Percentiles rank a stretch among this genome's conserved stretches.
These are phyloP conservation scores for Carex sylvatica DNA, from an alignment of 202 grass and related monocot species.

Conservation along the genomic window DNA sequence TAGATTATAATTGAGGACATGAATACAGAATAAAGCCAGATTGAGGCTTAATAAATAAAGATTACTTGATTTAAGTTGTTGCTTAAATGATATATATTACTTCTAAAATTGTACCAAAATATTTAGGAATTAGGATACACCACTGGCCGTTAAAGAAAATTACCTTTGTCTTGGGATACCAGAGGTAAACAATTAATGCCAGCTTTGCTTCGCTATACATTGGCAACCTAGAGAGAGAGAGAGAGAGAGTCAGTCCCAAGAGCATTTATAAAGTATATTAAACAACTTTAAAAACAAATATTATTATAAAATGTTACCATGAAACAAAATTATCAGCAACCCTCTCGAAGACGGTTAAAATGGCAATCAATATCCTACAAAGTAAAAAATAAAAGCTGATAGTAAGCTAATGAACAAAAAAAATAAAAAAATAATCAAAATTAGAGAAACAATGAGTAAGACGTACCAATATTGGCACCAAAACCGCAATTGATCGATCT, in stretches of 20 bases:
- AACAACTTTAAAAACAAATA: not conserved
- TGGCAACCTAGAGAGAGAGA: slow-evolving; percentile 54
- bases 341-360: slow-evolving; percentile 74
- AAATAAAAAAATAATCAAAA: not conserved
- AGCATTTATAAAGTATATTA: slow-evolving; percentile 3
- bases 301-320: slow-evolving; percentile 52
- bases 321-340: slow-evolving; percentile 77
- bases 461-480: slow-evolving; percentile 98
- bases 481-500: slow-evolving; percentile 78
- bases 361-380: slow-evolving; percentile 83
- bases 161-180: slow-evolving; percentile 88
- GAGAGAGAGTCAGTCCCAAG: slow-evolving; percentile 9
- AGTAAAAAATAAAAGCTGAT: not conserved
- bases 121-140: not conserved
- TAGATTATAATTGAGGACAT: not conserved
- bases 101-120: not conserved
- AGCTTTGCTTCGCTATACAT: slow-evolving; percentile 97
- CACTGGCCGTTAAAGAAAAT: not conserved
- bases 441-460: not conserved
- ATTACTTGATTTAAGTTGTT: not conserved
- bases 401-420: not conserved
- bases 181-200: slow-evolving; percentile 83
- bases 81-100: not conserved
- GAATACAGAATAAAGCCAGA: not conserved
- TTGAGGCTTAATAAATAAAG: not conserved